Evolutionary conservation across 176 grass and related monocot species (phyloP).

Genomic region (Paspalum vaginatum): DNA sequence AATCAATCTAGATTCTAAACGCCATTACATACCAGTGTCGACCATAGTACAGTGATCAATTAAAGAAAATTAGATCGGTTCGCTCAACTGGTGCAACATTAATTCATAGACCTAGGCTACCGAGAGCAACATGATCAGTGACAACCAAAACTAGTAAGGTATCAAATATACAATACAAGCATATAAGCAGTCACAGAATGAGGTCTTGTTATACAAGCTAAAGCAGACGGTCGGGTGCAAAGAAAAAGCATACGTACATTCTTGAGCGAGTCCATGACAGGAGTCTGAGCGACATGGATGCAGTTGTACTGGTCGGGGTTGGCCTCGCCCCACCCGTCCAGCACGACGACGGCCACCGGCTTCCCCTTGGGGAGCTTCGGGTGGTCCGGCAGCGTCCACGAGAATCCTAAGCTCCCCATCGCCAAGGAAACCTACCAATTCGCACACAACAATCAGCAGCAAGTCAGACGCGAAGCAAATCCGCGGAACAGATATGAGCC

Average conservation of each 20-base stretch:
- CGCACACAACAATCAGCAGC: background rate
- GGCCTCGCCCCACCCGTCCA: conserved; percentile 93
- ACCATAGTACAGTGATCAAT: too few species aligned
- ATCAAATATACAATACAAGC: background rate
- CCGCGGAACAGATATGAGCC: too few species aligned
- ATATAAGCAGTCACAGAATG: background rate
- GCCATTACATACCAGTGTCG: too few species aligned
- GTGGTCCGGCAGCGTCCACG: conserved; percentile 78
- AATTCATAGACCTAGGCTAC: background rate
- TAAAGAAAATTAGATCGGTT: background rate
- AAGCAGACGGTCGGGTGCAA: background rate
- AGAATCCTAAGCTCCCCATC: conserved; percentile 56
- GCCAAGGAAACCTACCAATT: conserved; percentile 40
- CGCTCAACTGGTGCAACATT: too few species aligned
- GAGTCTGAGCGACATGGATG: conserved; percentile 88
- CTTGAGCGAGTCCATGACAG: conserved; percentile 71
- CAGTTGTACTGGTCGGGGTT: conserved; percentile 85
- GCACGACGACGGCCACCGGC: conserved; percentile 77
- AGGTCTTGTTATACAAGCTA: background rate
- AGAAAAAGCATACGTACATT: too few species aligned
- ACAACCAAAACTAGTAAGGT: background rate
- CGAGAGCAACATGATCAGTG: background rate
- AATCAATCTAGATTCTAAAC: too few species aligned
- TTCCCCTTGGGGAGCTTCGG: conserved; percentile 85
- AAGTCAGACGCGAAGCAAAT: background rate